Base-by-base conservation (phyloP, 495 filamentous ascomycete species). In the Penicillium soppii region DNA sequence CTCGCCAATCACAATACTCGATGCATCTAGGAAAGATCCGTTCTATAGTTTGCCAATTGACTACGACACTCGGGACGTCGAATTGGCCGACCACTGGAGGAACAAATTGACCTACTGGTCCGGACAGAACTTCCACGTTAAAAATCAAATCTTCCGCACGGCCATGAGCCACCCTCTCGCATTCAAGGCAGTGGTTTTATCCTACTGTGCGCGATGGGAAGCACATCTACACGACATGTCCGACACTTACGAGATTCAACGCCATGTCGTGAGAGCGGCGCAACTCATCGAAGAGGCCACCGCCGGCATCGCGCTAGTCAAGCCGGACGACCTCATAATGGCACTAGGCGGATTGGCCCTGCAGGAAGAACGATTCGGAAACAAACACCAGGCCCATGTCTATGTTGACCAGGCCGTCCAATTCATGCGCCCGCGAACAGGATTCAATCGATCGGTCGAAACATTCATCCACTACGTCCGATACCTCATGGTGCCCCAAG, bases 61-160 rank as follows among this genome's bases (percentile, higher is more conserved):
- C 7, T 59, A 52, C 1, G 44, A 59, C 7, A 52, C 41, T 2
- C 57, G 57, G 5, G 67, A 73, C 22, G 37, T 63, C 29, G 69
- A 67, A 41, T 53, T 77, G 38, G 57, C 56, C 3, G 69, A 73
- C 38, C 65, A 64, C 40, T 77, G 70, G 70, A 58, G 59, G 6
- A 65, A 50, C 54, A 63, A 66, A 29, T 59, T 75, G 50, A 61
- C 63, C 0, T 77, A 77, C 50, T 77, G 73, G 73, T 77, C 73
- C 7, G 73, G 73, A 0, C 68, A 72, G 41, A 75, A 75, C 45
- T 43, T 47, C 29, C 59, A 69, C 22, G 35, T 75, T 1, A 77
- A 77, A 48, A 57, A 69, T 16, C 63, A 60, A 19, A 62, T 71
- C 7, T 75, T 72, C 41, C 63, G 60, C 21, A 61, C 58, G 7